Evolutionary conservation across 2,329 filamentous ascomycete genomes (phyloP).

Genomic region (Aspergillus ruber): DNA sequence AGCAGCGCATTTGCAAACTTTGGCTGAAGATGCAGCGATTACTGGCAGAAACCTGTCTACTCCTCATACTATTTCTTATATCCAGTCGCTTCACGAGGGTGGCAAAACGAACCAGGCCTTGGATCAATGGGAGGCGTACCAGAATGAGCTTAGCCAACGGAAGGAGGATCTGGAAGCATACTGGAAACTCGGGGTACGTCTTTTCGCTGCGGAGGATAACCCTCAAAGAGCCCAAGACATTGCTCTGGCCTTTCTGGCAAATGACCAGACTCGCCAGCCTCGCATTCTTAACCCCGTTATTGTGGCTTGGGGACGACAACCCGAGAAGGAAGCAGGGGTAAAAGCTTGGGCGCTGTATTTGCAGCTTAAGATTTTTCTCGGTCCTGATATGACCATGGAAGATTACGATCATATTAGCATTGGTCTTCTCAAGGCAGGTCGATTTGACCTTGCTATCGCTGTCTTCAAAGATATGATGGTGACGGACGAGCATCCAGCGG

Average conservation of each 20-base stretch:
- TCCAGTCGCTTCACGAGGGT: slow-evolving; percentile 61
- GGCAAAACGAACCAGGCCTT: slow-evolving; percentile 56
- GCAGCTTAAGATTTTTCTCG: slow-evolving; percentile 56
- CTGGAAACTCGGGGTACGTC: slow-evolving; percentile 45
- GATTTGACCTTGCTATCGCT: slow-evolving; percentile 61
- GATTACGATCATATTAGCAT: slow-evolving; percentile 72
- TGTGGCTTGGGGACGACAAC: slow-evolving; percentile 54
- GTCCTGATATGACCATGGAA: slow-evolving; percentile 56
- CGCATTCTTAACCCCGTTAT: slow-evolving; percentile 59
- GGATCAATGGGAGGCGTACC: slow-evolving; percentile 57
- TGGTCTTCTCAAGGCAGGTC: slow-evolving; percentile 61
- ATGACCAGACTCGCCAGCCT: slow-evolving; percentile 38
- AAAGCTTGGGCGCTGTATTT: slow-evolving; percentile 64
- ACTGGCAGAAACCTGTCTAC: slow-evolving; percentile 51
- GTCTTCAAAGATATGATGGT: slow-evolving; percentile 90
- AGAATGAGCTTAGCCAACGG: slow-evolving; percentile 46
- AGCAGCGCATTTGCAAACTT: slow-evolving; percentile 54
- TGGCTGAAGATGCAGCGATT: slow-evolving; percentile 61
- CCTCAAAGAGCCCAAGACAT: slow-evolving; percentile 45
- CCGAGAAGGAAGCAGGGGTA: slow-evolving; percentile 44
- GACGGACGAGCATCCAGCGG: slow-evolving; percentile 43
- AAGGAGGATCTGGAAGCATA: slow-evolving; percentile 34
- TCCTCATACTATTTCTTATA: slow-evolving; percentile 58
- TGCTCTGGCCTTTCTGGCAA: slow-evolving; percentile 38
- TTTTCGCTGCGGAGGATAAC: slow-evolving; percentile 44